Evolutionary conservation across 495 filamentous ascomycete species (phyloP).

Genomic region (Neurospora sublineolata): DNA sequence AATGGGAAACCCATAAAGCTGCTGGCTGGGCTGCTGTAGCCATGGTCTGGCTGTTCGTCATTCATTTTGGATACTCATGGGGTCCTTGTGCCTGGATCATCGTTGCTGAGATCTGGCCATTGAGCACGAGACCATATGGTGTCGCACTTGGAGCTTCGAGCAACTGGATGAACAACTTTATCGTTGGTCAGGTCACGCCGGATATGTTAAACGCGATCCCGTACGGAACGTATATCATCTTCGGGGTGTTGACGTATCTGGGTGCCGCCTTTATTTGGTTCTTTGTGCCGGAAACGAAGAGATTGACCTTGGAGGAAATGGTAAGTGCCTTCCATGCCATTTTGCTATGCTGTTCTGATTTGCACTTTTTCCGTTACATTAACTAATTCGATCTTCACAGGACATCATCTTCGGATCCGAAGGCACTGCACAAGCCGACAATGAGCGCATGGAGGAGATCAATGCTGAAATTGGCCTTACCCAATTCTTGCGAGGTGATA

Average conservation of each 20-base stretch:
- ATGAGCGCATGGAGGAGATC: constrained; percentile 61
- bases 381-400: constrained; percentile 15
- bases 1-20: constrained; percentile 45
- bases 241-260: constrained; percentile 57
- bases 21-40: constrained; percentile 69
- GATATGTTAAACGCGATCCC: constrained; percentile 59
- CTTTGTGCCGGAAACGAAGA: constrained; percentile 65
- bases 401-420: constrained; percentile 68
- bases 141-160: constrained; percentile 56
- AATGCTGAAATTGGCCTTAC: constrained; percentile 58
- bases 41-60: constrained; percentile 76
- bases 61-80: constrained; percentile 72
- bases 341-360: background rate
- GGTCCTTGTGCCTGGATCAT: constrained; percentile 62
- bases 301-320: constrained; percentile 48
- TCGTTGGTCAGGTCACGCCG: constrained; percentile 64
- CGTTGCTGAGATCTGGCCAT: constrained; percentile 66
- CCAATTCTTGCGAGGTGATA: constrained; percentile 23
- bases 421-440: constrained; percentile 57
- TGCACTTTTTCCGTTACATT: background rate
- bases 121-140: constrained; percentile 61
- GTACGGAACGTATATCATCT: constrained; percentile 74
- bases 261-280: constrained; percentile 65
- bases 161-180: constrained; percentile 45
- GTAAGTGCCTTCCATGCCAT: constrained; percentile 16